Percentiles rank a stretch among this genome's conserved stretches.
These are phyloP conservation scores for Ceratobasidium sp. DNA, from an alignment of 1,284 basidiomycete species.

Conservation along the genomic window DNA sequence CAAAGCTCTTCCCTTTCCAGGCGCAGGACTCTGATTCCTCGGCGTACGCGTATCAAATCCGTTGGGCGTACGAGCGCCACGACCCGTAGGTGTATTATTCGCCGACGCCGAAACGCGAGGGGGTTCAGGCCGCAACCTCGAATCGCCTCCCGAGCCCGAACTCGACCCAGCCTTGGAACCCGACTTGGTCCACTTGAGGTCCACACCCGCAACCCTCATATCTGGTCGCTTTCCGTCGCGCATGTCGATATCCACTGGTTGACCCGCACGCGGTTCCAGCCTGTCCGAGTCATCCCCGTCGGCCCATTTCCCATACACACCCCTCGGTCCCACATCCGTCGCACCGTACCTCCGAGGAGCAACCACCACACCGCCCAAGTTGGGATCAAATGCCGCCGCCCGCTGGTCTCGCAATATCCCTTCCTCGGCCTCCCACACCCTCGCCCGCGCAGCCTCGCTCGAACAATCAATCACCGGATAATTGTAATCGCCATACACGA, in stretches of 20 bases:
- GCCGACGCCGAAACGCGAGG: conserved; percentile 19
- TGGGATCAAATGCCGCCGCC: conserved; percentile 70
- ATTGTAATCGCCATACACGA: conserved; percentile 90
- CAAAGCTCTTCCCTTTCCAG: conserved; percentile 46
- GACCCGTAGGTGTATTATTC: neutral
- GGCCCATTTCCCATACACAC: conserved; percentile 42
- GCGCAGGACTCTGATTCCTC: conserved; percentile 4
- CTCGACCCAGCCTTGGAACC: conserved; percentile 38
- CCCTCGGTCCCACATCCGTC: conserved; percentile 49
- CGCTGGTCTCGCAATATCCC: conserved; percentile 71
- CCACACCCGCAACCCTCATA: conserved; percentile 50
- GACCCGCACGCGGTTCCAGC: conserved; percentile 40
- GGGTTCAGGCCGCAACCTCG: conserved; percentile 19
- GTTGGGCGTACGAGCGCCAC: neutral
- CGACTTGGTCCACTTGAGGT: conserved; percentile 59
- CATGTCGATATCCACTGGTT: conserved; percentile 41
- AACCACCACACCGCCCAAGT: conserved; percentile 19
- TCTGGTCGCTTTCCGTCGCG: conserved; percentile 46
- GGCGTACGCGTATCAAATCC: conserved; percentile 6
- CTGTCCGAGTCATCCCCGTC: conserved; percentile 4
- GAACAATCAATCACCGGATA: conserved; percentile 90
- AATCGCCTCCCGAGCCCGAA: conserved; percentile 38
- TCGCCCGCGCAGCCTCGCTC: conserved; percentile 67
- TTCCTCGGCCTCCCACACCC: conserved; percentile 77
- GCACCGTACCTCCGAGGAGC: conserved; percentile 60